Evolutionary conservation across 257 asterid species (phyloP), one percentile per base, ranked within the genome.

Genomic region (Jasminum sambac): DNA sequence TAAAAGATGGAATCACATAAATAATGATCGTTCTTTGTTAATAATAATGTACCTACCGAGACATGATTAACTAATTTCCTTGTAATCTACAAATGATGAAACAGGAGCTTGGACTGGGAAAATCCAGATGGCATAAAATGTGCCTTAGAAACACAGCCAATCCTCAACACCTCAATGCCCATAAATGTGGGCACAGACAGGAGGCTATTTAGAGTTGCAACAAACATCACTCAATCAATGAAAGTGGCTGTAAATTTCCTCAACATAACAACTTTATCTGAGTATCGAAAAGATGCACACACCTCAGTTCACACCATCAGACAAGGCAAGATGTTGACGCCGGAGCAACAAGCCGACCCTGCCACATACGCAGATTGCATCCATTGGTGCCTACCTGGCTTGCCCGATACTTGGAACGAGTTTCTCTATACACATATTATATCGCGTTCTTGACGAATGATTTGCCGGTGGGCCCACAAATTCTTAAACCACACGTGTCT

Each of bases 341-440:
- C 84, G 0, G 90, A 88, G 63, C 93, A 90, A 30, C 83, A 88
- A 71, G 85, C 90, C 3, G 89, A 90, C 65, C 95, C 90, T 0
- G 73, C 79, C 38, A 85, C 82, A 1, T 90, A 57, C 13, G 91
- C 96, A 2, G 95, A 90, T 39, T 90, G 95, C 71, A 90, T 90
- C 23, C 96, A 90, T 19, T 90, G 96, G 96, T 90, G 96, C 73
- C 88, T 90, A 13, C 96, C 95, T 0, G 95, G 96, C 1, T 63
- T 90, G 78, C 96, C 95, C 6, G 96, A 88, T 38, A 84, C 85
- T 0, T 90, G 96, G 96, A 90, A 90, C 16, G 89, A 90, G 79
- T 88, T 90, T 48, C 59, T 83, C 43, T 84, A 81, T 39, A 66
- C 84, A 0, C 57, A 70, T 19, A 81, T 84, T 30, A 67, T 84